Evolutionary conservation across 1,284 basidiomycete genomes (phyloP).

Genomic region (Puccinia coronata): DNA sequence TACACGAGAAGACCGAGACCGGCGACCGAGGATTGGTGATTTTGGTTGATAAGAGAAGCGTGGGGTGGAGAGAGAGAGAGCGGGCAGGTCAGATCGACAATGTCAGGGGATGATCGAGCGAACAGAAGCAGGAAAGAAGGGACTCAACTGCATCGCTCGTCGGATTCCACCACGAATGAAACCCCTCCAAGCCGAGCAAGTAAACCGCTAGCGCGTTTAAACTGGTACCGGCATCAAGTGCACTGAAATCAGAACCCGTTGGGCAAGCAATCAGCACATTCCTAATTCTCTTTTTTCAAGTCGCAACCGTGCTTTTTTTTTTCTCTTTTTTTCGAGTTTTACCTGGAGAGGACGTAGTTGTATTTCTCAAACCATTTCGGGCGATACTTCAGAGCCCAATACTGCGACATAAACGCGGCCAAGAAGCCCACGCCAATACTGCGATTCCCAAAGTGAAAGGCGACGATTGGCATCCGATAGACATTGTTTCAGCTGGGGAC

Average conservation of each 20-base stretch:
- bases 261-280: neutral
- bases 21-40: neutral
- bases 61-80: neutral
- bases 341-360: slow-evolving; percentile 47
- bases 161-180: slow-evolving; percentile 45
- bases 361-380: slow-evolving; percentile 57
- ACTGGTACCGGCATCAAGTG: slow-evolving; percentile 56
- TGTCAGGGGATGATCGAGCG: too few relatives aligned
- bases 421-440: slow-evolving; percentile 55
- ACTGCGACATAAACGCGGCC: slow-evolving; percentile 55
- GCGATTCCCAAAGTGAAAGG: neutral
- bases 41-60: neutral
- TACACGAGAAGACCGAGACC: neutral
- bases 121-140: neutral
- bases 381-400: slow-evolving; percentile 54
- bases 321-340: neutral
- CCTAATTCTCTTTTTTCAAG: too few relatives aligned
- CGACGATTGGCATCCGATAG: neutral
- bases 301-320: neutral
- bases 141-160: slow-evolving; percentile 45
- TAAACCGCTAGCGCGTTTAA: slow-evolving; percentile 56
- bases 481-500: neutral
- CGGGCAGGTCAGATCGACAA: too few relatives aligned
- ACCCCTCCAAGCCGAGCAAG: slow-evolving; percentile 51
- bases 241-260: slow-evolving; percentile 47